phyloP scores from a whole-genome alignment of 306 rosid species.

The Acacia confusa region DNA sequence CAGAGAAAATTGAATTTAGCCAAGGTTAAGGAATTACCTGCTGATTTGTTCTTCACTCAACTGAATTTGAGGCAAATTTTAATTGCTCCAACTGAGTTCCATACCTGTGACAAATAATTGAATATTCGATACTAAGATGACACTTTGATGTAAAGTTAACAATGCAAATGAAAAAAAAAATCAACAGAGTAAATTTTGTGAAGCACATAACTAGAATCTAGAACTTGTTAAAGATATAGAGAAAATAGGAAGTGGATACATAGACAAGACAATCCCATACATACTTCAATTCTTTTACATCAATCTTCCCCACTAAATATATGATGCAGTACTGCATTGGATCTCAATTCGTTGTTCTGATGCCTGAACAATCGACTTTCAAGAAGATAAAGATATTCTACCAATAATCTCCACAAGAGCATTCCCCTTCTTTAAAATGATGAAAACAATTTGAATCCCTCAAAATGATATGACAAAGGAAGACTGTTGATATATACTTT shows the following conservation, averaged over 20 bases:
- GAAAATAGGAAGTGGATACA: not conserved
- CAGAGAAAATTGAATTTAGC: not conserved
- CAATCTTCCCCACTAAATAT: not conserved
- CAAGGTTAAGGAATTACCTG: not conserved
- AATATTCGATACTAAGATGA: not conserved
- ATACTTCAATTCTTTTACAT: not conserved
- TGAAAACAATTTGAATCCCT: constrained; percentile 93
- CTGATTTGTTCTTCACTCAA: not conserved
- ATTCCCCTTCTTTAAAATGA: constrained; percentile 73
- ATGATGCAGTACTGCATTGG: not conserved
- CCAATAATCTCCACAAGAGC: constrained; percentile 94
- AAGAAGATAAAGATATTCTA: constrained; percentile 36
- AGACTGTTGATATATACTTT: constrained; percentile 63
- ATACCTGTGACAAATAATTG: not conserved
- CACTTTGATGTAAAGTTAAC: constrained; percentile 16
- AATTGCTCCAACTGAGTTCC: not conserved
- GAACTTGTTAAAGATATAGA: not conserved
- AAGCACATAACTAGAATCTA: constrained; percentile 10
- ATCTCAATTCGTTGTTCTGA: not conserved
- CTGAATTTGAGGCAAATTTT: not conserved
- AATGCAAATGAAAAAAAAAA: not conserved
- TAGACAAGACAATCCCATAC: not conserved
- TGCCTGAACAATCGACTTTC: not conserved
- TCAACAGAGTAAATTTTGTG: constrained; percentile 5
- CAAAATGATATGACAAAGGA: constrained; percentile 63